Percentiles rank a stretch among this genome's conserved stretches.
Conservation (phyloP, 441 rosid genomes). For the Mallotus japonicus region DNA sequence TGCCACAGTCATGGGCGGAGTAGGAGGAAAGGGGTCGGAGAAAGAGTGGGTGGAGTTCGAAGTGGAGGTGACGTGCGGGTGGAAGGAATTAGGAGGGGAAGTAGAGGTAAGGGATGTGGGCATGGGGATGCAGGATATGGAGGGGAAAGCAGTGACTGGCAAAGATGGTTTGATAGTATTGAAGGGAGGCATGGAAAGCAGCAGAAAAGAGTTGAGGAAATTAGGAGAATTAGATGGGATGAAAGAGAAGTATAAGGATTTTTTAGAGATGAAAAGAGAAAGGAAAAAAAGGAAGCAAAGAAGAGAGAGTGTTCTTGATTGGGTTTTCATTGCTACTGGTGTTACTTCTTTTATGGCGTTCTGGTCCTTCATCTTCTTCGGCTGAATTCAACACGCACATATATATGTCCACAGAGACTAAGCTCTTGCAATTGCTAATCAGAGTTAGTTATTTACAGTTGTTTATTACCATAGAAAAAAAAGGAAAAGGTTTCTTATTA, state of each 20-base stretch:
- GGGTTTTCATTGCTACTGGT: constrained; percentile 38
- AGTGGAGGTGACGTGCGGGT: constrained; percentile 58
- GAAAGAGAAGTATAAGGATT: constrained; percentile 42
- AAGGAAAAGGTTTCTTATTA: not conserved
- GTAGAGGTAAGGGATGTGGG: constrained; percentile 69
- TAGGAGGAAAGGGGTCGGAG: constrained; percentile 20
- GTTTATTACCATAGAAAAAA: not conserved
- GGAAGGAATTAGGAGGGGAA: constrained; percentile 52
- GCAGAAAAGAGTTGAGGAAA: constrained; percentile 34
- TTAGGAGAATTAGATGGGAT: constrained; percentile 8
- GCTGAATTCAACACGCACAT: constrained; percentile 6
- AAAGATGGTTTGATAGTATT: constrained; percentile 61
- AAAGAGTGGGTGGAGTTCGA: constrained; percentile 47
- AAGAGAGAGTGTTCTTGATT: constrained; percentile 46
- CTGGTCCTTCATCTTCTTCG: constrained; percentile 43
- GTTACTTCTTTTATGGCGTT: constrained; percentile 36
- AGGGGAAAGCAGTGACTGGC: constrained; percentile 63
- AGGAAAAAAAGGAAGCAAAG: constrained; percentile 30
- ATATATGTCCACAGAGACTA: no score
- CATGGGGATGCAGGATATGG: constrained; percentile 70
- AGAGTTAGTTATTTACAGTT: no score
- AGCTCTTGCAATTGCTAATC: no score
- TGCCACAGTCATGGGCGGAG: constrained; percentile 40
- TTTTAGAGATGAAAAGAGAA: constrained; percentile 36
- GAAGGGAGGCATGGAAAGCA: constrained; percentile 38